These are phyloP conservation scores for Acanthamoeba castellanii DNA, from an alignment of 208 protist species.

Conservation along the genomic window DNA sequence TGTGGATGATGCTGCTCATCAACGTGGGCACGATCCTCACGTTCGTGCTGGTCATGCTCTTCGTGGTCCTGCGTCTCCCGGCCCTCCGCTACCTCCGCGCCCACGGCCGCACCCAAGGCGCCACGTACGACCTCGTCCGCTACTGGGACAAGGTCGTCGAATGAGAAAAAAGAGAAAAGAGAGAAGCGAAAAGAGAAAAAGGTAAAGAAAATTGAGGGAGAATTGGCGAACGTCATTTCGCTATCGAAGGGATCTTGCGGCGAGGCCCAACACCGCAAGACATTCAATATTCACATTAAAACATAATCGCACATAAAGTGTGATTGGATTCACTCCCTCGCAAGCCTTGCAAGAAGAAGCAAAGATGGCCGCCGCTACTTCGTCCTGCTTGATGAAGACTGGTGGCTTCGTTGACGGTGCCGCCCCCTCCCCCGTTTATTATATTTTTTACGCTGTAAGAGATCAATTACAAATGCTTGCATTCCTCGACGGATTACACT, in stretches of 20 bases:
- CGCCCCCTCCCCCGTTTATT: background rate
- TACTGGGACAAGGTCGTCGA: background rate
- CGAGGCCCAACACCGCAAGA: background rate
- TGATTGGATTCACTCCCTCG: background rate
- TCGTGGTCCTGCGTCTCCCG: background rate
- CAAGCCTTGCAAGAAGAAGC: background rate
- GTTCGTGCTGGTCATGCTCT: background rate
- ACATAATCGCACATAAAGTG: too few relatives aligned
- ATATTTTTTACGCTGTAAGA: too few relatives aligned
- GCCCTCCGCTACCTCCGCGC: background rate
- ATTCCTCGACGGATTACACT: too few relatives aligned
- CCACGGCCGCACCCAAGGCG: background rate
- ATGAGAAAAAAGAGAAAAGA: too few relatives aligned
- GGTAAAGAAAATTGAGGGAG: background rate
- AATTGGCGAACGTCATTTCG: background rate
- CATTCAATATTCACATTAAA: too few relatives aligned
- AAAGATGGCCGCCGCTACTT: background rate
- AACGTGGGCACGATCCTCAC: background rate
- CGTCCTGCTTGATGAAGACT: slow-evolving; percentile 30
- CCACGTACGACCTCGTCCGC: background rate
- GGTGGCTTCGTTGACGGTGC: slow-evolving; percentile 38
- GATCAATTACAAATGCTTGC: too few relatives aligned
- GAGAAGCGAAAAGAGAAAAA: too few relatives aligned
- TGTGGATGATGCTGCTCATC: background rate
- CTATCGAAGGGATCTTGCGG: background rate